Base-by-base conservation (phyloP, 1,139 yeast genomes). In the Geotrichum macrosporum region DNA sequence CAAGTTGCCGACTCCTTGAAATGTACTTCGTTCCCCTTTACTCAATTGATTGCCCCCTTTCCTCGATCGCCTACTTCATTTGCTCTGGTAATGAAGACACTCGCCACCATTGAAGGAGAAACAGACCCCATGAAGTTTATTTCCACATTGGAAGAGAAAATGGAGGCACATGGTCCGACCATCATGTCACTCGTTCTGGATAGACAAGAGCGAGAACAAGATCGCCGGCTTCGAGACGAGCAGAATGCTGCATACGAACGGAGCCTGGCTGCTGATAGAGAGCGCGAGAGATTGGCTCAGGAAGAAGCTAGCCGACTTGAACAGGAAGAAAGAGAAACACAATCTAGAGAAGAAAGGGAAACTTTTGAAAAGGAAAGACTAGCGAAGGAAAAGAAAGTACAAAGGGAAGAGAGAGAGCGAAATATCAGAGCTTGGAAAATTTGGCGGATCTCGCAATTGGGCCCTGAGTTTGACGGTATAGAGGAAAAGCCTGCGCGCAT, bases 221-320 rank as follows among this genome's bases (percentile, higher is more conserved):
- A 78, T 41, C 77, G 92, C 50, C 71, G 74, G 16, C 69, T 87
- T 35, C 71, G 85, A 42, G 75, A 75, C 52, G 84, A 83, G 57
- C 96, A 89, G 66, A 94, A 87, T 58, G 69, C 76, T 39, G 88
- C 94, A 29, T 89, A 81, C 64, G 80, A 83, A 59, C 74, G 74
- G 31, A 81, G 95, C 1, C 68, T 89, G 46, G 75, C 74, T 4
- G 70, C 72, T 34, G 92, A 82, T 63, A 67, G 75, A 24, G 67
- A 66, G 43, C 62, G 76, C 2, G 71, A 61, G 41, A 57, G 61
- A 42, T 69, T 65, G 40, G 63, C 70, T 26, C 68, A 65, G 44
- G 64, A 67, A 42, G 67, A 61, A 38, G 55, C 61, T 24, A 65
- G 58, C 29, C 54, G 59, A 8, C 51, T 47, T 40, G 53, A 53